Percentiles rank a stretch among this genome's conserved stretches.
These are phyloP conservation scores for Pseudocercospora ulei DNA, from an alignment of 2,329 filamentous ascomycete species.

Conservation along the genomic window DNA sequence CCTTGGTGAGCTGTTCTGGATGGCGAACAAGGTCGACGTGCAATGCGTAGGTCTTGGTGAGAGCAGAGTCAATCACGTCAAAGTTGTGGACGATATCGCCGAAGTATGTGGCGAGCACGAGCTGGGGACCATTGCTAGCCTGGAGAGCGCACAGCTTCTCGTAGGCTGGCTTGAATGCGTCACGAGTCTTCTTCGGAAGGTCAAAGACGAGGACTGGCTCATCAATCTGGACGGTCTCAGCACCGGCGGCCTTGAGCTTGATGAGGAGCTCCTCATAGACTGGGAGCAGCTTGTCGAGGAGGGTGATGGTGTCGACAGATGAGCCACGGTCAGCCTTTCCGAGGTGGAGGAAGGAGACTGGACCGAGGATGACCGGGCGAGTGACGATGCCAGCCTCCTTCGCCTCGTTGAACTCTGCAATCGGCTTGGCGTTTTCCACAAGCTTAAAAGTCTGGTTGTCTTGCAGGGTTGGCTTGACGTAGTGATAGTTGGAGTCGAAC, in stretches of 20 bases:
- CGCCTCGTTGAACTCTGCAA: conserved; percentile 88
- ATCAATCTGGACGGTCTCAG: conserved; percentile 94
- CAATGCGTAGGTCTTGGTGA: conserved; percentile 65
- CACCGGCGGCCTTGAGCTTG: conserved; percentile 92
- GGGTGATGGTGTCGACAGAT: conserved; percentile 82
- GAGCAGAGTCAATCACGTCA: conserved; percentile 63
- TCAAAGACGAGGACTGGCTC: conserved; percentile 96
- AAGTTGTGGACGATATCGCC: conserved; percentile 99
- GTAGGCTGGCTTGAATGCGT: conserved; percentile 95
- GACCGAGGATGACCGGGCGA: conserved; percentile 87
- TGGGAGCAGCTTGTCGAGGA: conserved; percentile 85
- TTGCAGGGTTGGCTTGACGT: conserved; percentile 97
- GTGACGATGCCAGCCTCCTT: conserved; percentile 92
- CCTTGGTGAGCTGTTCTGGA: conserved; percentile 89
- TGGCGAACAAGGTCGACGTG: conserved; percentile 96
- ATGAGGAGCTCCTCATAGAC: conserved; percentile 87
- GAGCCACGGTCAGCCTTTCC: conserved; percentile 97
- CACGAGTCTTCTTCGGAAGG: conserved; percentile 79
- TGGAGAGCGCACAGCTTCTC: conserved; percentile 66
- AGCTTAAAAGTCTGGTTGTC: conserved; percentile 96
- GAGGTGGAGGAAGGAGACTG: conserved; percentile 93
- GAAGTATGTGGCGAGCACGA: conserved; percentile 94
- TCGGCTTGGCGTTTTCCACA: conserved; percentile 76
- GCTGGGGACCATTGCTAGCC: conserved; percentile 71
- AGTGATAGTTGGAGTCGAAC: conserved; percentile 99